Evolutionary conservation across 225 moss, liverwort and hornwort species (phyloP), one percentile per base, ranked within the genome.

Genomic region (Rhytidiadelphus loreus): DNA sequence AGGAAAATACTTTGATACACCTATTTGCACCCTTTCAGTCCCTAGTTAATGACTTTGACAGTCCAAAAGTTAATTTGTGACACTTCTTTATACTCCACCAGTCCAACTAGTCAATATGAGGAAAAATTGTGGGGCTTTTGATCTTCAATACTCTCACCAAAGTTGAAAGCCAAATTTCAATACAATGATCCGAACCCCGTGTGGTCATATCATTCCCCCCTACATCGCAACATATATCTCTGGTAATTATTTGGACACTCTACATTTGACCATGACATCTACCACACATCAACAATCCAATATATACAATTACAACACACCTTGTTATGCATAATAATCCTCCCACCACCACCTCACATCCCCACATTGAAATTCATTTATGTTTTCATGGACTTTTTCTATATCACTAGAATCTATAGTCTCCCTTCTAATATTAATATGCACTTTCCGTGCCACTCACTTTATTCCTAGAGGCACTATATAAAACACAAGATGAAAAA

Each of bases 261-360:
- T n/a, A n/a, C n/a, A n/a, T n/a, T n/a, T n/a, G n/a, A n/a, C 24
- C 0, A 25, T 2, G 16, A 3, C 17, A 56, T 26, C 6, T 3
- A 53, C 14, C 12, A 56, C 7, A 24, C 11, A 25, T n/a, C 7
- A 12, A 7, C 7, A 56, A 39, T 79, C 5, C 5, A 57, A 79
- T 28, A 26, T 11, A 26, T 12, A 39, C 28, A 79, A n/a, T 11
- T 26, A 11, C 5, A 78, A 39, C 1, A n/a, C 55, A 56, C 26
- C 1, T 39, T 79, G 2, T 16, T 37, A 37, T 39, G 3, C 8
- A 78, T 18, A 3, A 58, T 12, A 39, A 28, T 80, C 19, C 3
- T 26, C 19, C 9, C 1, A 5, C 11, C 0, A 0, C 5, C 23
- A 22, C 52, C 8, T 22, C 22, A 1, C 14, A 1, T 21, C 8